Percentiles rank a stretch among this genome's conserved stretches.
These are phyloP conservation scores for Tagetes erecta DNA, from an alignment of 129 eudicot species.

Conservation along the genomic window DNA sequence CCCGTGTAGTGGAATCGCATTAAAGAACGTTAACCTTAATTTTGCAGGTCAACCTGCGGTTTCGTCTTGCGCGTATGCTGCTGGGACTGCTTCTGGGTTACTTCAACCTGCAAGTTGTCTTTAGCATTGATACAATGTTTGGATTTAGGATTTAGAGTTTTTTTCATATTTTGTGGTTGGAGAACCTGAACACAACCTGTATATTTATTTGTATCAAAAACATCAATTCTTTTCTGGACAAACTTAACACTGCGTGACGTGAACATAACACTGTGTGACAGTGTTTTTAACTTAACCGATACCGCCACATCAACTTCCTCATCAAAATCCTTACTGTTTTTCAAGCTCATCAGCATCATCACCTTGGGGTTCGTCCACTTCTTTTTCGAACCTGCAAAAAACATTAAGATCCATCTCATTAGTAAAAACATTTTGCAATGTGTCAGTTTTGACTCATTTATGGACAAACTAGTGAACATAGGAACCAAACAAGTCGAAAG, in stretches of 20 bases:
- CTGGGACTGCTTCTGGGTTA: slow-evolving; percentile 34
- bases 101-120: slow-evolving; percentile 44
- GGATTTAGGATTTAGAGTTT: no score
- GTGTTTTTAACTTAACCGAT: slow-evolving; percentile 4
- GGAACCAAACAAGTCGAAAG: neutral
- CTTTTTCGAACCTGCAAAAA: slow-evolving; percentile 54
- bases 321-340: slow-evolving; percentile 40
- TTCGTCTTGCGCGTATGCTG: slow-evolving; percentile 45
- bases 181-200: neutral
- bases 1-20: slow-evolving; percentile 43
- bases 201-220: neutral
- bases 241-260: neutral
- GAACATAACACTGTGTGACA: neutral
- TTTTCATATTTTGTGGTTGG: no score
- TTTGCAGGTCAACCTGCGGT: slow-evolving; percentile 20
- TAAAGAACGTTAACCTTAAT: slow-evolving; percentile 34
- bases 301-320: slow-evolving; percentile 39
- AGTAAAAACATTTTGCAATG: neutral
- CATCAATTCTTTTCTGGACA: neutral
- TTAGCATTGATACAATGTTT: neutral
- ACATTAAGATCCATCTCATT: neutral
- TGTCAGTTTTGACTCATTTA: neutral
- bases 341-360: slow-evolving; percentile 44
- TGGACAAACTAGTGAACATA: neutral
- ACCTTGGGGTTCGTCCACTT: slow-evolving; percentile 31